A percentile compares a stretch with the other conserved stretches of the same genome.
phyloP scores from a whole-genome alignment of 257 asterid genomes.

The Parsonsia alboflavescens region DNA sequence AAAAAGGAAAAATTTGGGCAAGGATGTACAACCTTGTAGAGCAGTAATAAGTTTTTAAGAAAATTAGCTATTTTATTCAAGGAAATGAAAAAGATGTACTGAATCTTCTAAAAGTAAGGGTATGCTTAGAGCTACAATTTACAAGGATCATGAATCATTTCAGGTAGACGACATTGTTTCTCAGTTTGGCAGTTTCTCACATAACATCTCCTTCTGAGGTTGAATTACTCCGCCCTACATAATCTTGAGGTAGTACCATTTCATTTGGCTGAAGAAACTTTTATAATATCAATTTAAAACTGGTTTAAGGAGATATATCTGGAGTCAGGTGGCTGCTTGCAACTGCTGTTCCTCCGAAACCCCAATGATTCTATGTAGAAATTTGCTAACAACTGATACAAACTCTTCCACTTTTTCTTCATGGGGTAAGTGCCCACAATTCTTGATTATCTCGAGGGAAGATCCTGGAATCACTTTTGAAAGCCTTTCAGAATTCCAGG shows the following conservation, averaged over 20 bases:
- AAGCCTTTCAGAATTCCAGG: slow-evolving; percentile 81
- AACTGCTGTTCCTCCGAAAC: slow-evolving; percentile 37
- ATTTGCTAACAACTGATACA: slow-evolving; percentile 57
- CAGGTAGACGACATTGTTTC: not conserved
- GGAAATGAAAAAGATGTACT: not conserved
- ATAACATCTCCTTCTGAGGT: not conserved
- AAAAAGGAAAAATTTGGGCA: not conserved
- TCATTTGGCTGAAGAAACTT: slow-evolving; percentile 6
- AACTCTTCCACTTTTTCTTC: slow-evolving; percentile 89
- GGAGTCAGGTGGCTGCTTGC: slow-evolving; percentile 49
- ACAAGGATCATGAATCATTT: not conserved
- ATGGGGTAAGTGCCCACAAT: slow-evolving; percentile 92
- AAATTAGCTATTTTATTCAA: not conserved
- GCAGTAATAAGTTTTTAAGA: not conserved
- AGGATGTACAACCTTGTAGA: not conserved
- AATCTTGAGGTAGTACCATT: not conserved
- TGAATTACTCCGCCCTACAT: not conserved
- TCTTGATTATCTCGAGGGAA: slow-evolving; percentile 59
- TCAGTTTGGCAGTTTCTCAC: not conserved
- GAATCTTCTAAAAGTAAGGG: not conserved
- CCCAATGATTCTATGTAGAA: slow-evolving; percentile 45
- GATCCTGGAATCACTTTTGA: slow-evolving; percentile 82
- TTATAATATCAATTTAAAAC: not conserved
- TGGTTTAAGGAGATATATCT: not conserved
- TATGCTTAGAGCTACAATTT: not conserved